A percentile compares a stretch with the other conserved stretches of the same genome.
Evolutionary conservation across 495 filamentous ascomycete species (phyloP).

Genomic region (Wilcoxina mikolae): DNA sequence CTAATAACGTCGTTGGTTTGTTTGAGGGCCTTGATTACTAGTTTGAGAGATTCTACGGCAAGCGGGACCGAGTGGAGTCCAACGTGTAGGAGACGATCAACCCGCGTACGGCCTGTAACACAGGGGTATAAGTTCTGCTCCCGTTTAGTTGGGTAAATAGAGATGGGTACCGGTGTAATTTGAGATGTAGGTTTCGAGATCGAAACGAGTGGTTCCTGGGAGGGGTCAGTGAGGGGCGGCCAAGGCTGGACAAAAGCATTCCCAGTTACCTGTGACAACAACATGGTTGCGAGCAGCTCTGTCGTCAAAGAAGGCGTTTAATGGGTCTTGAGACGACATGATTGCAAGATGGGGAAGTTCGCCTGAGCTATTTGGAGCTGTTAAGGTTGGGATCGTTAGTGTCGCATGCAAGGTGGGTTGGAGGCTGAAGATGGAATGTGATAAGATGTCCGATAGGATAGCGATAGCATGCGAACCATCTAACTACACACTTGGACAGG

Average conservation of each 20-base stretch:
- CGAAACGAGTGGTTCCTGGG: conserved; percentile 70
- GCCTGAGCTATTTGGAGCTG: neutral
- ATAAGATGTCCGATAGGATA: neutral
- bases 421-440: neutral
- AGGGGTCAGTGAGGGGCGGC: neutral
- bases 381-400: no score
- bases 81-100: conserved; percentile 68
- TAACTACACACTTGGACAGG: no score
- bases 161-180: conserved; percentile 62
- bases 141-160: neutral
- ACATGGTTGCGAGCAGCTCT: neutral
- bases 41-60: conserved; percentile 63
- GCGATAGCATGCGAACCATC: no score
- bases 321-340: neutral
- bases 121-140: neutral
- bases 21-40: conserved; percentile 63
- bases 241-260: neutral
- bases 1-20: conserved; percentile 53
- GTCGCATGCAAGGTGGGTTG: neutral
- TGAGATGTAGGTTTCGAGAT: conserved; percentile 79
- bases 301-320: neutral
- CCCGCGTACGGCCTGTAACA: conserved; percentile 13
- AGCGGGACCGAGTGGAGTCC: conserved; percentile 63
- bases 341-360: neutral
- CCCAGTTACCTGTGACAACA: neutral